These are phyloP conservation scores for Hymenoscyphus fructigenus DNA, from an alignment of 2,329 filamentous ascomycete species.

Conservation along the genomic window DNA sequence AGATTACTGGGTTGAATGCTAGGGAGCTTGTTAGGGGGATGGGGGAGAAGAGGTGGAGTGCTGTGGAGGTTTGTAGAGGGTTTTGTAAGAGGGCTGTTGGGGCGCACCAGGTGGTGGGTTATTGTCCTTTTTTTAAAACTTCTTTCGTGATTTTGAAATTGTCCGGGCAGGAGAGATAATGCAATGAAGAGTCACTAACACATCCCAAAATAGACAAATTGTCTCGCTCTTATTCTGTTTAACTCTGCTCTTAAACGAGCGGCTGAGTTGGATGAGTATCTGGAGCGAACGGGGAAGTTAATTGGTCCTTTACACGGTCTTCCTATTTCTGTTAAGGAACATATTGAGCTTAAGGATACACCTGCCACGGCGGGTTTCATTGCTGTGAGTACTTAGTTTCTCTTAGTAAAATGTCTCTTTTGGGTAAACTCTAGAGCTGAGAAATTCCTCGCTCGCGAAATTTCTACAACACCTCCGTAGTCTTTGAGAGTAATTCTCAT, in stretches of 20 bases:
- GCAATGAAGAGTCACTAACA: too few species aligned
- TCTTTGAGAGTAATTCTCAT: too few species aligned
- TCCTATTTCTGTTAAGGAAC: conserved; percentile 46
- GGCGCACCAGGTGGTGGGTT: conserved; percentile 49
- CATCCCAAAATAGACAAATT: conserved; percentile 33
- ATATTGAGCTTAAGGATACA: conserved; percentile 15
- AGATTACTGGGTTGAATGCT: conserved; percentile 43
- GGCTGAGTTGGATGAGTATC: conserved; percentile 17
- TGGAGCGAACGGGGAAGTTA: conserved; percentile 34
- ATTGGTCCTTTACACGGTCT: conserved; percentile 61
- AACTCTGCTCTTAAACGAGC: conserved; percentile 18
- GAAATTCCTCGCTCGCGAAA: too few species aligned
- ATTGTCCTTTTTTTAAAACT: too few species aligned
- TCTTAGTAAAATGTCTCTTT: too few species aligned
- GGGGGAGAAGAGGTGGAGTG: conserved; percentile 41
- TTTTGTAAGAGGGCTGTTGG: conserved; percentile 53
- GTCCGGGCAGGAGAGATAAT: too few species aligned
- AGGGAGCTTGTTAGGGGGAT: conserved; percentile 33
- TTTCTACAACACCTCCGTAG: too few species aligned
- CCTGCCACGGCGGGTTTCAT: conserved; percentile 10
- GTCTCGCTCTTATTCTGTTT: conserved; percentile 17
- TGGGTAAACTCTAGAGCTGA: too few species aligned
- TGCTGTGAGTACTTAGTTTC: neutral
- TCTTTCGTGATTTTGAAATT: too few species aligned
- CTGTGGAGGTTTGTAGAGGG: conserved; percentile 48